These are phyloP conservation scores for Pseudogymnoascus sp. DNA, from an alignment of 2,329 filamentous ascomycete genomes.

Conservation along the genomic window DNA sequence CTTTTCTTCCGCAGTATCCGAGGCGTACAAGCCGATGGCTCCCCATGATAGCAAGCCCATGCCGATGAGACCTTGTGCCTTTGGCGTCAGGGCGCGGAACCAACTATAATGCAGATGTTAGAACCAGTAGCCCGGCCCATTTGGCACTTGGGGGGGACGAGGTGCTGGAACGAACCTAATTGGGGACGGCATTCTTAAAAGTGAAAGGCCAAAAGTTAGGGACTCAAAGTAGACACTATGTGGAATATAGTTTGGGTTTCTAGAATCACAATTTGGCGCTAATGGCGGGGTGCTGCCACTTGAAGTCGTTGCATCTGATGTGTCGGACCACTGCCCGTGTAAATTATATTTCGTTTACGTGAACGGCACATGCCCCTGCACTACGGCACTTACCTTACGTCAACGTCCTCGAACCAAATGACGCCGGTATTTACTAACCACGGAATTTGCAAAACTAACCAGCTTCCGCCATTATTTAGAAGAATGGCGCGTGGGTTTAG, in stretches of 20 bases:
- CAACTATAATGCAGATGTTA: conserved; percentile 36
- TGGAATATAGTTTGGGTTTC: not conserved
- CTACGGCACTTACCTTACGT: conserved; percentile 1
- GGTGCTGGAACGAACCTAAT: not conserved
- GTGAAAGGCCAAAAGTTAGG: not conserved
- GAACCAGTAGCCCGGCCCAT: not conserved
- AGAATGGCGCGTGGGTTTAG: not conserved
- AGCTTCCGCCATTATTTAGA: not conserved
- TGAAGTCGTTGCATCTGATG: not conserved
- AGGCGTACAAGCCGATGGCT: conserved; percentile 59
- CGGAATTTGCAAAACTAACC: not conserved
- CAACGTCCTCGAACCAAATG: not conserved
- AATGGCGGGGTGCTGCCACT: conserved; percentile 3
- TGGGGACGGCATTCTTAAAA: conserved; percentile 2
- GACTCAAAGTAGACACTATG: not conserved
- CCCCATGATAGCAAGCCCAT: conserved; percentile 70
- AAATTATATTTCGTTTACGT: conserved; percentile 4
- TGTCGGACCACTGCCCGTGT: not conserved
- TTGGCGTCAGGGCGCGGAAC: conserved; percentile 63
- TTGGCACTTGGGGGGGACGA: not conserved
- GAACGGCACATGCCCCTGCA: not conserved
- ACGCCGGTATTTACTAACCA: not conserved
- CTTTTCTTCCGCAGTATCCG: conserved; percentile 63
- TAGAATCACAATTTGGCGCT: not conserved
- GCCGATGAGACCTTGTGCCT: conserved; percentile 64